Conservation (phyloP, 2,329 filamentous ascomycete genomes). For the Fusarium brevicatenulatum region DNA sequence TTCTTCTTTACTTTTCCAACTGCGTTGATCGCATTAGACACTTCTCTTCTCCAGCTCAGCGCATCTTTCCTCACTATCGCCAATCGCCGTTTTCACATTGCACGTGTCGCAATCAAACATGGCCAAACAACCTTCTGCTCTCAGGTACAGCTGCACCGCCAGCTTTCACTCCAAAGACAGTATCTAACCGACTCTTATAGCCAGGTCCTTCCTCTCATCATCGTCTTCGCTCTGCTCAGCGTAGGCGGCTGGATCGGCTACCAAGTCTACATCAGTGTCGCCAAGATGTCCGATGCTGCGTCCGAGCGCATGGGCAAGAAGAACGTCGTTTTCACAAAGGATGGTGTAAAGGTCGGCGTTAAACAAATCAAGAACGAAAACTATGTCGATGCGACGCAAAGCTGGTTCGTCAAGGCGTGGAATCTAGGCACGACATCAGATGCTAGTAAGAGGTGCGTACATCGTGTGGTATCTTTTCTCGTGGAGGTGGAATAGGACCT, state of each 20-base stretch:
- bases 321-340: conserved; percentile 79
- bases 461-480: not conserved
- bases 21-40: conserved; percentile 25
- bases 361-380: conserved; percentile 74
- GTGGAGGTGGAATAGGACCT: conserved; percentile 2
- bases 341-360: conserved; percentile 77
- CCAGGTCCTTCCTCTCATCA: conserved; percentile 72
- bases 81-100: conserved; percentile 2
- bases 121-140: conserved; percentile 36
- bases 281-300: conserved; percentile 72
- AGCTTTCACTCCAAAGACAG: not conserved
- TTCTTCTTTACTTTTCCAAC: not conserved
- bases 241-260: conserved; percentile 73
- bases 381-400: conserved; percentile 79
- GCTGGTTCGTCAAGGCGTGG: conserved; percentile 73
- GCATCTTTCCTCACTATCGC: not conserved
- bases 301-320: conserved; percentile 78
- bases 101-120: conserved; percentile 24
- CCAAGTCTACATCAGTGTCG: conserved; percentile 75
- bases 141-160: conserved; percentile 31
- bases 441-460: conserved; percentile 32
- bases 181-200: conserved; percentile 48
- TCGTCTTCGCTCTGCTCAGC: conserved; percentile 71
- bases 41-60: not conserved
- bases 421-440: conserved; percentile 58